phyloP scores from a whole-genome alignment of 768 basidiomycete species.

The Daedaleopsis sinensis region DNA sequence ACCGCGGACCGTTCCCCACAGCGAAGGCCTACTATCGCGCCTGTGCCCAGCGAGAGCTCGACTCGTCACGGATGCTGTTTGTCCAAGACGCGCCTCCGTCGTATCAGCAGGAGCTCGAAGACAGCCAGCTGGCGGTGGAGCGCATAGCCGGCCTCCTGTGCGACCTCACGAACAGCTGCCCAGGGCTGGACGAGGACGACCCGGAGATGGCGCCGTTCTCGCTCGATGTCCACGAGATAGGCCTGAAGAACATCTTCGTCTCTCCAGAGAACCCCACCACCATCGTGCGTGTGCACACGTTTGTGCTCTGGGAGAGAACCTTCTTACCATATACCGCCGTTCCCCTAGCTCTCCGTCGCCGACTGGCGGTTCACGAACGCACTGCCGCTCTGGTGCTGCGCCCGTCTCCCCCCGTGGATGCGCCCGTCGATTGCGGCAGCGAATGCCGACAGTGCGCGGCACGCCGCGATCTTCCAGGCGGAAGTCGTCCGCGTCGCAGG shows the following conservation, averaged over 20 bases:
- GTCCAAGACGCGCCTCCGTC: constrained; percentile 33
- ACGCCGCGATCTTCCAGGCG: constrained; percentile 29
- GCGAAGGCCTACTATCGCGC: constrained; percentile 36
- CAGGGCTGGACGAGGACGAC: constrained; percentile 36
- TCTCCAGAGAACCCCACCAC: constrained; percentile 29
- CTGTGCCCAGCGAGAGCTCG: constrained; percentile 39
- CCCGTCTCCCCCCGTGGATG: constrained; percentile 36
- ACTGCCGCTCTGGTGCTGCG: constrained; percentile 38
- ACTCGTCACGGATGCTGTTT: constrained; percentile 33
- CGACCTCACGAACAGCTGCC: constrained; percentile 32
- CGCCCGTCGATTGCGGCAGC: constrained; percentile 25
- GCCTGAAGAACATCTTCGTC: constrained; percentile 35
- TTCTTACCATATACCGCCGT: background rate
- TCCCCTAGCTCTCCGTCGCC: constrained; percentile 26
- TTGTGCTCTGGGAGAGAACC: background rate
- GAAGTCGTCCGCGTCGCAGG: constrained; percentile 25
- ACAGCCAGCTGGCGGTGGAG: constrained; percentile 33
- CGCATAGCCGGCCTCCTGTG: constrained; percentile 33
- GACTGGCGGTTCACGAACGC: constrained; percentile 34
- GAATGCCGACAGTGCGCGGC: constrained; percentile 17
- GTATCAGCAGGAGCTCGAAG: constrained; percentile 35
- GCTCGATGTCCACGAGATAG: constrained; percentile 34
- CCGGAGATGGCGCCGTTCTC: constrained; percentile 34
- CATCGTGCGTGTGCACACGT: constrained; percentile 28
- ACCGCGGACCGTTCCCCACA: constrained; percentile 36